Conservation (phyloP, 192 early-diverging fungal species). For the Dissophora ornata region DNA sequence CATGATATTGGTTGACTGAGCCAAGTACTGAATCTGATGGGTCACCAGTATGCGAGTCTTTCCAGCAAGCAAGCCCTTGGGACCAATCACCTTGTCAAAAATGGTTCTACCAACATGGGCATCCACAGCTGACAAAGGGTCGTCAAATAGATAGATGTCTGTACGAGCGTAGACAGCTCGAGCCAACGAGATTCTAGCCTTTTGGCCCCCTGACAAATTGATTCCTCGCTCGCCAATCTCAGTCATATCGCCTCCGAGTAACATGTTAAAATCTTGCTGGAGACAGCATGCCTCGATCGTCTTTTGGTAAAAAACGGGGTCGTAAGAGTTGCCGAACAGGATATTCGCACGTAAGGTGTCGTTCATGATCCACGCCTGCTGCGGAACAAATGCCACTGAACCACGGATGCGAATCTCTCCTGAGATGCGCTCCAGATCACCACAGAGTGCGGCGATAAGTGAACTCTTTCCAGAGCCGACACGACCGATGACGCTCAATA, state of each 20-base stretch:
- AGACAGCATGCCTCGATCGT: conserved; percentile 87
- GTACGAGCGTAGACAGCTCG: conserved; percentile 91
- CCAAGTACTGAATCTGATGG: conserved; percentile 82
- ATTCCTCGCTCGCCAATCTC: conserved; percentile 95
- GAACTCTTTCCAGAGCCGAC: conserved; percentile 69
- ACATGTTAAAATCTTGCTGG: conserved; percentile 83
- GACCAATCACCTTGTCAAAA: conserved; percentile 90
- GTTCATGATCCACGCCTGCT: conserved; percentile 94
- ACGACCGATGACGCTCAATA: conserved; percentile 43
- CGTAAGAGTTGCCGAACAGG: conserved; percentile 83
- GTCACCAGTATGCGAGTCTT: conserved; percentile 88
- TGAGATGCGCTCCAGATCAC: conserved; percentile 81
- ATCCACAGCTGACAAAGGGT: conserved; percentile 71
- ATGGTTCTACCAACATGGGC: conserved; percentile 73
- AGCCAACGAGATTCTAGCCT: conserved; percentile 73
- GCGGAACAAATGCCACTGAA: conserved; percentile 73
- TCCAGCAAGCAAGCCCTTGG: conserved; percentile 80
- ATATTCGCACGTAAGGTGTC: conserved; percentile 92
- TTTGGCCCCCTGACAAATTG: conserved; percentile 94
- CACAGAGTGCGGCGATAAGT: conserved; percentile 68
- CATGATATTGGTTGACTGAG: conserved; percentile 72
- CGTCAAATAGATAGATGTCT: conserved; percentile 68
- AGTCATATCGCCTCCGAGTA: conserved; percentile 88
- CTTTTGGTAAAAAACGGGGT: conserved; percentile 60
- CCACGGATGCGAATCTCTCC: conserved; percentile 76